These are phyloP conservation scores for Ceratocystis huliohia DNA, from an alignment of 2,329 filamentous ascomycete species.

Conservation along the genomic window DNA sequence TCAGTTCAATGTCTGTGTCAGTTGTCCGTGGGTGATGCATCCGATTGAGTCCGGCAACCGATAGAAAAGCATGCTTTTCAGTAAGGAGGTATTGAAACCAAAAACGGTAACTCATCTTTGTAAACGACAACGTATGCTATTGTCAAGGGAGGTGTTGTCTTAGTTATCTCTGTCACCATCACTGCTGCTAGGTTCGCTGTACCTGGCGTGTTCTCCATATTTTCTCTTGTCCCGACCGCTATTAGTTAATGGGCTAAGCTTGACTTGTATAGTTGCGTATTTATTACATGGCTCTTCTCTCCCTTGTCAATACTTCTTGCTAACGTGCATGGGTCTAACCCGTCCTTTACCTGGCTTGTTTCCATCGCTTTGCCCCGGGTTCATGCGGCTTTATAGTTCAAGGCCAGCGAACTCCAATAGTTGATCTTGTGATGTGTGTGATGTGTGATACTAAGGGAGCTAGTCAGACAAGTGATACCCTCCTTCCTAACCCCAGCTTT, in stretches of 20 bases:
- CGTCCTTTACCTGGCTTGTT: background rate
- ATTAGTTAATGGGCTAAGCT: background rate
- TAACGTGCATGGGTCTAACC: background rate
- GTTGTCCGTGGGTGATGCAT: background rate
- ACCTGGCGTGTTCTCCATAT: background rate
- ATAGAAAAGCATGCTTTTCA: background rate
- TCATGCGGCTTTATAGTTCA: background rate
- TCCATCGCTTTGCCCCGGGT: slow-evolving; percentile 1
- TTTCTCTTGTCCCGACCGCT: background rate
- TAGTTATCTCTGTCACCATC: too few species aligned
- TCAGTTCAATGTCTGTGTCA: background rate
- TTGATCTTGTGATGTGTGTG: background rate
- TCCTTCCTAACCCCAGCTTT: background rate
- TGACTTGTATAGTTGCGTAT: background rate
- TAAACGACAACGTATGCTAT: background rate
- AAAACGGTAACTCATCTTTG: background rate
- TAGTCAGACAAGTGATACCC: background rate
- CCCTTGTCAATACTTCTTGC: background rate
- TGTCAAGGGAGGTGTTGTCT: background rate
- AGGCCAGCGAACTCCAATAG: background rate
- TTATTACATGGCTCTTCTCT: background rate
- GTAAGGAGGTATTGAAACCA: background rate
- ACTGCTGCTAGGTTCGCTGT: background rate
- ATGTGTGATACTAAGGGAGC: background rate
- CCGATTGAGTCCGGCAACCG: background rate